Base-by-base conservation (phyloP, 768 basidiomycete species). In the Tricholoma terreum region DNA sequence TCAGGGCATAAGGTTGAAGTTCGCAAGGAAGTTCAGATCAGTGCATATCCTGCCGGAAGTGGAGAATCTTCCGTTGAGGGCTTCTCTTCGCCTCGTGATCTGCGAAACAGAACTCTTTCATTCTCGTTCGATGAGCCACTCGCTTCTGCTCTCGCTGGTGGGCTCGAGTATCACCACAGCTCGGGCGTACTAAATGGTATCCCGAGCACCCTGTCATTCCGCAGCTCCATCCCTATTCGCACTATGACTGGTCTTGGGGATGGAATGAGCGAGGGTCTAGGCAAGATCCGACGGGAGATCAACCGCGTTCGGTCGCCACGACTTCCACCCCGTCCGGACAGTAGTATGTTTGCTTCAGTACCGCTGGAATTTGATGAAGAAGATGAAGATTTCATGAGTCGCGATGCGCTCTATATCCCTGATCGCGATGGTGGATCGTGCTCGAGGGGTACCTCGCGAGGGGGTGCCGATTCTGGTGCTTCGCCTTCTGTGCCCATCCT, bases 51-150 rank as follows among this genome's bases (percentile, higher is more conserved):
- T 0, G 69, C 72, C 3, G 70, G 70, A 8, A 57, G 66, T 24
- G 61, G 73, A 30, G 81, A 83, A 56, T 72, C 77, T 0, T 87
- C 86, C 58, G 75, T 86, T 2, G 80, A 84, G 54, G 83, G 79
- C 2, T 77, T 76, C 56, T 72, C 79, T 14, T 61, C 73, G 0
- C 71, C 79, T 2, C 76, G 71, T 14, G 78, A 79, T n/a, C 68
- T 74, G 9, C 74, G 75, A 1, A 49, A 58, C 35, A 50, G 58
- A 12, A 76, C 75, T 11, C 69, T 69, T 0, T 75, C 83, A 0
- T 80, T 84, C 0, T 86, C 88, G 0, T 89, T 93, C 58, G 90
- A 93, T 66, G 90, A 88, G 62, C 89, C 90, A 0, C 77, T 94
- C 22, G 85, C 87, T 1, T 85, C 80, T 0, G 92, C 93, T 0